Conservation (phyloP, 371 early-diverging fungal genomes). For the Synchytrium microbalum region DNA sequence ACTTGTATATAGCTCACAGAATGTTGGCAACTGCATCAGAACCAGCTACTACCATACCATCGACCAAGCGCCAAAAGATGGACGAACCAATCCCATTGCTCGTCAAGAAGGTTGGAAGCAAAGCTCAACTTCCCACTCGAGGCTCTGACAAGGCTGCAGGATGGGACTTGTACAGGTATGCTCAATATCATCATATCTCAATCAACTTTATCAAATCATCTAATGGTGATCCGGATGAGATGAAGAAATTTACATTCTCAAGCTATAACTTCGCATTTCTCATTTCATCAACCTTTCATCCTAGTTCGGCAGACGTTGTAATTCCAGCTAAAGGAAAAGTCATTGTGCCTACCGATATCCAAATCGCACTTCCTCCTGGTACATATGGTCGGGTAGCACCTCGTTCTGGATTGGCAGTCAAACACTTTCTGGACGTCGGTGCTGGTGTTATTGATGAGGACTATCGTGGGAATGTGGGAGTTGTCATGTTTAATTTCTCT, state of each 20-base stretch:
- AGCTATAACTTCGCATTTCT: too few relatives aligned
- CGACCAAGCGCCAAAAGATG: too few relatives aligned
- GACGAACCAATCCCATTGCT: conserved; percentile 8
- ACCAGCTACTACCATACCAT: too few relatives aligned
- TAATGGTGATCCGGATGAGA: too few relatives aligned
- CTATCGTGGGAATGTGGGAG: conserved; percentile 77
- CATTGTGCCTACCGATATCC: conserved; percentile 74
- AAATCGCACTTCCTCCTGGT: conserved; percentile 73
- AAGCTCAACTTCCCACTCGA: conserved; percentile 73
- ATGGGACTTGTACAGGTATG: conserved; percentile 85
- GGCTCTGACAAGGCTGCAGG: conserved; percentile 84
- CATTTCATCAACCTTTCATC: conserved; percentile 2
- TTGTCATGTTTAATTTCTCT: conserved; percentile 88
- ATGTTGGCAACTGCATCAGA: too few relatives aligned
- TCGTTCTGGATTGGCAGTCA: conserved; percentile 68
- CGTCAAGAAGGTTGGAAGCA: conserved; percentile 35
- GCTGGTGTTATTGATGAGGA: conserved; percentile 97
- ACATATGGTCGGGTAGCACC: conserved; percentile 96
- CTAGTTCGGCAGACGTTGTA: conserved; percentile 53
- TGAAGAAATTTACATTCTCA: too few relatives aligned
- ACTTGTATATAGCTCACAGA: too few relatives aligned
- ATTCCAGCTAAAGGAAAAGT: conserved; percentile 68
- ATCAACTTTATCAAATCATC: too few relatives aligned
- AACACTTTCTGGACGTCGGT: conserved; percentile 86
- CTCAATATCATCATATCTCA: too few relatives aligned